Conservation (phyloP, 257 asterid genomes). For the Lantana camara region DNA sequence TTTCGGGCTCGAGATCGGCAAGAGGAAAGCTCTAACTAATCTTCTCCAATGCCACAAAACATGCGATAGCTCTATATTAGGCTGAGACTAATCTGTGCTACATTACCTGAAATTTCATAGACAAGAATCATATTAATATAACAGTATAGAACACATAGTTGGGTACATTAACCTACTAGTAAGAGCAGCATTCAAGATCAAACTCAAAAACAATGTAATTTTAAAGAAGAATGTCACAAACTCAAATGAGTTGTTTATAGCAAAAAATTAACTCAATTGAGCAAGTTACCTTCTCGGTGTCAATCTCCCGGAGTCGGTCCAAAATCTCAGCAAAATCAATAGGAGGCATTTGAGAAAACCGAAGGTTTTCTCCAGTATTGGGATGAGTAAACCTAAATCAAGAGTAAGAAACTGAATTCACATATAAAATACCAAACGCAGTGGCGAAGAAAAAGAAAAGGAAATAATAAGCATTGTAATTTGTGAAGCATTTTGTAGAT, state of each 20-base stretch:
- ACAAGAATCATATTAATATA: not conserved
- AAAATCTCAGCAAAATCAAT: slow-evolving; percentile 71
- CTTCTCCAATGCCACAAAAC: too few relatives aligned
- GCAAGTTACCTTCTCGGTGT: slow-evolving; percentile 49
- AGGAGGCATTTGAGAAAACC: slow-evolving; percentile 79
- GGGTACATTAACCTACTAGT: not conserved
- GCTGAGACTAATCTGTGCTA: slow-evolving; percentile 1
- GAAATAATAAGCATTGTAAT: too few relatives aligned
- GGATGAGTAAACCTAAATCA: slow-evolving; percentile 77
- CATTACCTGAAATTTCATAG: slow-evolving; percentile 12
- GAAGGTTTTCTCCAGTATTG: slow-evolving; percentile 55
- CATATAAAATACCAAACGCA: not conserved
- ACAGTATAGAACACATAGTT: not conserved
- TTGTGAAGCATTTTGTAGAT: too few relatives aligned
- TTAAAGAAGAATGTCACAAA: not conserved
- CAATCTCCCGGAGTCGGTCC: slow-evolving; percentile 58
- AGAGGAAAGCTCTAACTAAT: too few relatives aligned
- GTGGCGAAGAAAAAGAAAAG: not conserved
- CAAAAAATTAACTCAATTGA: not conserved
- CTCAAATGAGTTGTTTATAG: not conserved
- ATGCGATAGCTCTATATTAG: too few relatives aligned
- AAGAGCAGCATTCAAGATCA: not conserved
- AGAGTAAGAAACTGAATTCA: slow-evolving; percentile 1
- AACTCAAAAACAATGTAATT: not conserved
- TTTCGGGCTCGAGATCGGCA: too few relatives aligned